These are phyloP conservation scores for Neofusicoccum ribis DNA, from an alignment of 2,329 filamentous ascomycete species.

Conservation along the genomic window DNA sequence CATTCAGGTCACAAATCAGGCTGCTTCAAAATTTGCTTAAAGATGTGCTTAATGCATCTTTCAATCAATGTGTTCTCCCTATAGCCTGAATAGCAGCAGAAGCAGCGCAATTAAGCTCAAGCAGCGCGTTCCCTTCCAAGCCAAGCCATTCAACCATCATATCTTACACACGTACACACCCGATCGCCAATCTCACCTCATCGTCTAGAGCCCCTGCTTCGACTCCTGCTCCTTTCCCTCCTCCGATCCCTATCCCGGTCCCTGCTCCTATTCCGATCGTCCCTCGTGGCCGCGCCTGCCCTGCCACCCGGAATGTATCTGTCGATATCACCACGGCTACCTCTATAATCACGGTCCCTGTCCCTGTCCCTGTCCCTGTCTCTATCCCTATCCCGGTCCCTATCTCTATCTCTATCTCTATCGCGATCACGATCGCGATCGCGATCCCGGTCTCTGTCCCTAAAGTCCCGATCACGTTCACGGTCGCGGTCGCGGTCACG, in stretches of 20 bases:
- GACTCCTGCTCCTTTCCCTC: conserved; percentile 20
- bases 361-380: conserved; percentile 34
- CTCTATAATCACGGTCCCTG: conserved; percentile 40
- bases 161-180: no score
- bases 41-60: no score
- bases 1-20: not conserved
- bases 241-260: conserved; percentile 24
- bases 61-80: no score
- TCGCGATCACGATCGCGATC: conserved; percentile 23
- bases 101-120: no score
- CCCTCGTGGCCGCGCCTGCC: not conserved
- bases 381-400: conserved; percentile 31
- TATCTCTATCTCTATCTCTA: conserved; percentile 24
- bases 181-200: not conserved
- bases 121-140: no score
- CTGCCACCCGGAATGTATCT: conserved; percentile 39
- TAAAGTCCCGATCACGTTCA: conserved; percentile 28
- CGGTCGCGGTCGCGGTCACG: conserved; percentile 30
- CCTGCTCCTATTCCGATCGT: conserved; percentile 22
- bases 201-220: conserved; percentile 14
- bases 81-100: no score
- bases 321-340: conserved; percentile 38
- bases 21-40: not conserved
- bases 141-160: not conserved
- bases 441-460: conserved; percentile 35